A percentile compares a stretch with the other conserved stretches of the same genome.
These are phyloP conservation scores for Diutina ranongensis DNA, from an alignment of 1,139 yeast species.

Conservation along the genomic window DNA sequence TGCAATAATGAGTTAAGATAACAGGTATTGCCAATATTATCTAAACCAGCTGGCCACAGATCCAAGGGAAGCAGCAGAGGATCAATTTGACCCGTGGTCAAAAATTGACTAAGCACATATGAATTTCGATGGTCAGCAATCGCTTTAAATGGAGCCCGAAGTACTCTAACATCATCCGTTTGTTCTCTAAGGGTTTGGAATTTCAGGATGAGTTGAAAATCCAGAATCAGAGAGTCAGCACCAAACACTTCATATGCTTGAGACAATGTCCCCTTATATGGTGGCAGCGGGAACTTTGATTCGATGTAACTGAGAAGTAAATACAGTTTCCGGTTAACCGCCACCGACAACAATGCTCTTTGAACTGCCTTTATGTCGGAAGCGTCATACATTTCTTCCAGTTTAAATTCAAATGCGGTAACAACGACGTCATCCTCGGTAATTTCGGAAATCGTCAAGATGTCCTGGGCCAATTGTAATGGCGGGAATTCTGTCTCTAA, in stretches of 20 bases:
- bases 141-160: constrained; percentile 39
- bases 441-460: constrained; percentile 47
- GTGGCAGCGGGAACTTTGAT: constrained; percentile 25
- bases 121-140: constrained; percentile 24
- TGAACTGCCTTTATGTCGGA: constrained; percentile 31
- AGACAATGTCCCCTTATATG: constrained; percentile 10
- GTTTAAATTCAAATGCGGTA: constrained; percentile 56
- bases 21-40: constrained; percentile 92
- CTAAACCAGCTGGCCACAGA: constrained; percentile 82
- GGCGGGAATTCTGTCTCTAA: constrained; percentile 46
- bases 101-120: not conserved
- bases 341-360: constrained; percentile 29
- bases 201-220: constrained; percentile 42
- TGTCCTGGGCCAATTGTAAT: constrained; percentile 45
- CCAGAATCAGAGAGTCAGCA: constrained; percentile 34
- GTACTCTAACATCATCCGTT: constrained; percentile 27
- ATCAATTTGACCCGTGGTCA: not conserved
- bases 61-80: constrained; percentile 41
- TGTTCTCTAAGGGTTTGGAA: constrained; percentile 31
- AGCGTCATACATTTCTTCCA: constrained; percentile 50
- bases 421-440: constrained; percentile 69
- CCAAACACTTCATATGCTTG: constrained; percentile 36
- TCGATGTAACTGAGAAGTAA: constrained; percentile 37
- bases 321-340: constrained; percentile 28
- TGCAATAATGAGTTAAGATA: constrained; percentile 84